These are phyloP conservation scores for Globisporangium cystogenes DNA, from an alignment of 352 stramenopile genomes.

Conservation along the genomic window DNA sequence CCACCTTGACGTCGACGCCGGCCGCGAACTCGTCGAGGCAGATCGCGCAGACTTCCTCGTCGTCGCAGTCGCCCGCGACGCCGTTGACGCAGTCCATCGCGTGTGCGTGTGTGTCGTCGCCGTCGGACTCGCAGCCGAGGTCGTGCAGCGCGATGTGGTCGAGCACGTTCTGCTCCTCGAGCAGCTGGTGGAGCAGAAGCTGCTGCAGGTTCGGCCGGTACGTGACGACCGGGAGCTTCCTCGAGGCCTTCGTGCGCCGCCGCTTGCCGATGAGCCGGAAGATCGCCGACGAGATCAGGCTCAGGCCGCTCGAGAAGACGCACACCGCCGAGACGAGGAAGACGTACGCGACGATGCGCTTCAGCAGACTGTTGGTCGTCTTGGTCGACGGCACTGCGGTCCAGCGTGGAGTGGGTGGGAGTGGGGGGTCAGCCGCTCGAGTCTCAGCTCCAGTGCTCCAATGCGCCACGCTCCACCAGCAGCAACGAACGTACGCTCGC, in stretches of 20 bases:
- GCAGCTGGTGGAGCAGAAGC: conserved; percentile 33
- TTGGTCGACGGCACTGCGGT: conserved; percentile 43
- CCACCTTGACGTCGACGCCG: conserved; percentile 54
- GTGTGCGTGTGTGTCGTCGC: background rate
- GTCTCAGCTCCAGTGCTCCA: too few relatives aligned
- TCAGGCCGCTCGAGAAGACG: conserved; percentile 67
- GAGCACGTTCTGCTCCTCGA: conserved; percentile 40
- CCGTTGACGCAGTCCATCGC: background rate
- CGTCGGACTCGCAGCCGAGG: conserved; percentile 4
- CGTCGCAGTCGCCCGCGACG: background rate
- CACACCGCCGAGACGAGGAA: conserved; percentile 78
- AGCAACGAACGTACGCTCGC: conserved; percentile 55
- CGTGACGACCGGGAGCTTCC: conserved; percentile 47
- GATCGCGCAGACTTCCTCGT: conserved; percentile 46
- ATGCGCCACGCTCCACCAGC: too few relatives aligned
- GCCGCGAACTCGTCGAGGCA: conserved; percentile 71
- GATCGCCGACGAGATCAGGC: conserved; percentile 55
- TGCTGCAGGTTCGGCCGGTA: conserved; percentile 52
- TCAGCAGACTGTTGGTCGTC: conserved; percentile 53
- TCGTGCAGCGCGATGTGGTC: conserved; percentile 39
- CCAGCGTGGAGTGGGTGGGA: too few relatives aligned
- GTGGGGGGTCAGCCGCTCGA: too few relatives aligned
- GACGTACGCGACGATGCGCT: conserved; percentile 66
- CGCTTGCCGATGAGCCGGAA: conserved; percentile 61
- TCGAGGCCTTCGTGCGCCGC: conserved; percentile 42